Base-by-base conservation (phyloP, 495 filamentous ascomycete genomes). In the Trichoderma virens region DNA sequence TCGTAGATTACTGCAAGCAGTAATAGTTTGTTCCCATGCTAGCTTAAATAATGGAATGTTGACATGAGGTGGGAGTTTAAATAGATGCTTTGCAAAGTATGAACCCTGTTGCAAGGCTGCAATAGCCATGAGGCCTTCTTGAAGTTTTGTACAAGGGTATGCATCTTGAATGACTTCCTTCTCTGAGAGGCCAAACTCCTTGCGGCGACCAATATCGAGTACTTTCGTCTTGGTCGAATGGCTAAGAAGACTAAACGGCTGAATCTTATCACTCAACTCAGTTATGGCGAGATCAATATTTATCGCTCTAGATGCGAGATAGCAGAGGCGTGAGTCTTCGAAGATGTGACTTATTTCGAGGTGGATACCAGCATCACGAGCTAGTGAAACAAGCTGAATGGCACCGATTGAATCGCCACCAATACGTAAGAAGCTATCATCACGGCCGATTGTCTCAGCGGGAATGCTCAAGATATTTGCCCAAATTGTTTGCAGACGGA, bases 1-100 rank as follows among this genome's bases (percentile, higher is more conserved):
- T 35, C 89, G 80, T 5, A 91, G 80, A 65, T 90, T 88, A 51
- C 86, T 82, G 65, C 81, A 79, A 5, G 79, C 71, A 2, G 80
- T 70, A n/a, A 84, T 72, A 25, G 85, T 81, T 5, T 67, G 70
- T 61, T 79, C 68, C 84, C 83, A 86, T 14, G 83, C 79, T 3
- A 65, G 63, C 63, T 73, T 71, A 67, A 86, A 79, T 18, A 66
- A 71, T 4, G 69, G 63, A 25, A 79, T 14, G 63, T 85, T 76
- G 8, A 82, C 65, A 5, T 69, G 20, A 1, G 68, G 31, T 0
- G 75, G 70, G 14, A 89, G 79, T 23, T 61, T 65, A 5, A 80
- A 76, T 0, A 79, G 71, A 64, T 79, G 73, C 56, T 72, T 69
- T 8, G 70, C 70, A 13, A 80, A 70, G 65, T 81, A 82, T 0